Base-by-base conservation (phyloP, 2,329 filamentous ascomycete genomes). In the Penicillium sp. region DNA sequence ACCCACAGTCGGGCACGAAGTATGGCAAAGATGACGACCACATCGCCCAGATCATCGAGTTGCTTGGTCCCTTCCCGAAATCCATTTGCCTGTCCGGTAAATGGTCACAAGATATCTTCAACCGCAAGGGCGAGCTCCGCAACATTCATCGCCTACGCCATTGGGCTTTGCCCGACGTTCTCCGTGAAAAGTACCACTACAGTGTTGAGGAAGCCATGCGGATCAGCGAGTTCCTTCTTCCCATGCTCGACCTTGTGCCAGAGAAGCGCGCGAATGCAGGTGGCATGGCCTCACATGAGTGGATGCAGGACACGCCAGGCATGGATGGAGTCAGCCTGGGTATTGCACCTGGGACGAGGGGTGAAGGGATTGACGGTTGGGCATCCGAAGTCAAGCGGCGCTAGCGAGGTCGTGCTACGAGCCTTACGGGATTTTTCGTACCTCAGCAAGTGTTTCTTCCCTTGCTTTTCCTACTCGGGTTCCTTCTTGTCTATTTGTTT, bases 1-100 rank as follows among this genome's bases (percentile, higher is more conserved):
- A 99, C 71, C 95, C 95, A 0, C 95, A 99, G 78, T 97, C 94
- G 1, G 95, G 95, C 63, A 98, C 94, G 43, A 98, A 98, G 78
- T 99, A 99, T 76, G 95, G 95, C 73, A 99, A 99, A 79, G 95
- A 99, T 73, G 95, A 99, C 79, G 95, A 99, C 73, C 95, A 99
- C 79, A 97, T 99, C 66, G 95, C 95, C 10, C 95, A 99, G 75
- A 98, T 99, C 70, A 98, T 99, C 74, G 95, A 99, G 77, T 84
- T 99, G 5, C 87, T 99, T 18, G 95, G 95, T 9, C 88, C 90
- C 0, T 98, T 98, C 73, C 94, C 95, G 55, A 96, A 96, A 75
- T 90, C 91, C 4, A 84, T 98, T 51, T 97, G 92, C 77, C 85
- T 96, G 55, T 89, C 90, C 1, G 95, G 95, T 53, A 97, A 97